Conservation (phyloP, 2,329 filamentous ascomycete species). For the Trichoderma sp. region DNA sequence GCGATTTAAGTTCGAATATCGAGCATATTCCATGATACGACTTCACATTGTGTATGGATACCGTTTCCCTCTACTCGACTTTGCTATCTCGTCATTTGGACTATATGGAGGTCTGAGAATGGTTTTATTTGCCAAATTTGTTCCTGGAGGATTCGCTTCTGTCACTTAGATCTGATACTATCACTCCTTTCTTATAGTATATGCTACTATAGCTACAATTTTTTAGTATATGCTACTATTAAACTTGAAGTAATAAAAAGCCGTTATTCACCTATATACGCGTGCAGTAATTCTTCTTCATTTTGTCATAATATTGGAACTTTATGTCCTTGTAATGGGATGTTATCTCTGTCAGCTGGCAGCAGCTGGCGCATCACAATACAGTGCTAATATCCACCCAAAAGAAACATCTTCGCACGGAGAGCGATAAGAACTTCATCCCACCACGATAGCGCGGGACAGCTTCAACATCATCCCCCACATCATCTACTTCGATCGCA, state of each 20-base stretch:
- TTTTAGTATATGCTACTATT: not conserved
- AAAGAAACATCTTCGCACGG: not conserved
- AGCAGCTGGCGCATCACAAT: not conserved
- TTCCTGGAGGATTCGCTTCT: no score
- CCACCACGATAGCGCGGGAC: not conserved
- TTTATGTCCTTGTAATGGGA: not conserved
- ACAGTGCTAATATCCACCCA: not conserved
- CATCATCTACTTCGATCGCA: not conserved
- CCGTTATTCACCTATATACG: not conserved
- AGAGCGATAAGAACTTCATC: not conserved
- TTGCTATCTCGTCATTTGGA: no score
- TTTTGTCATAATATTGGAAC: not conserved
- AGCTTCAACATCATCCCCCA: not conserved
- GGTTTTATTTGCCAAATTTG: no score
- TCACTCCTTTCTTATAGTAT: no score
- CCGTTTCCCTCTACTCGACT: no score
- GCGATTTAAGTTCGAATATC: no score
- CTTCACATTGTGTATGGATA: no score
- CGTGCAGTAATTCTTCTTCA: not conserved
- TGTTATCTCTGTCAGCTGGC: not conserved
- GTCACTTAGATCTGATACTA: no score
- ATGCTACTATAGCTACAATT: not conserved
- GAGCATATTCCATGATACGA: no score
- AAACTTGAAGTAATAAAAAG: fast-evolving
- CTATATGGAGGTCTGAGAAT: no score